Evolutionary conservation across 306 rosid species (phyloP), one percentile per base, ranked within the genome.

Genomic region (Prunus mongolica): DNA sequence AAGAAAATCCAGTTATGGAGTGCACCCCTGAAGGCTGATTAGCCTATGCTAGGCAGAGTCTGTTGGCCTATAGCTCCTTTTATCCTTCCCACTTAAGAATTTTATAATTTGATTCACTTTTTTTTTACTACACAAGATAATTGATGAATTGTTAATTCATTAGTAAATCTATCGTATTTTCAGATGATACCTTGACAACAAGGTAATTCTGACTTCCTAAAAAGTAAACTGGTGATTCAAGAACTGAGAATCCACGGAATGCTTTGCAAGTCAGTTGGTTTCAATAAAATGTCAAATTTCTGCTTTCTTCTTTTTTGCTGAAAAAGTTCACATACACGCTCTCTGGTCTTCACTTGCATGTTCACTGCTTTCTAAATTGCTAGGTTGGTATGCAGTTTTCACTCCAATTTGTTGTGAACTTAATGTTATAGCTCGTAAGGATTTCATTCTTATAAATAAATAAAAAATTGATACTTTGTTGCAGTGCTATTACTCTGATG

Each of bases 401-500:
- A 2, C 19, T 25, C 66, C 15, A 10, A 30, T 8, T 8, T 72
- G 30, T n/a, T 54, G 75, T 54, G 65, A 34, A 13, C 55, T 57
- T 67, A 22, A 32, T 67, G 22, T 30, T 41, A 22, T 24, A 44
- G 15, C 55, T 72, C 44, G 5, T 44, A 60, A 14, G 46, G 57
- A 6, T 47, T 25, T 25, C 27, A 11, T 60, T 62, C 13, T 28
- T 27, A 6, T 27, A 14, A 14, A 28, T 19, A 28, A 14, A 7
- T 14, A 14, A 27, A 25, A 2, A 65, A 18, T 38, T 45, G 2
- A 66, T 76, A 38, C 66, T 81, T 81, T 75, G 60, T 45, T 87
- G 65, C 78, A 96, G 99, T 93, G 99, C 84, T 96, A 96, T 89
- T 78, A 93, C 90, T 96, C 99, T 2, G 96, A 93, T 82, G 85